phyloP scores from a whole-genome alignment of 2,329 filamentous ascomycete genomes.

The Chaetothyriales sp. region DNA sequence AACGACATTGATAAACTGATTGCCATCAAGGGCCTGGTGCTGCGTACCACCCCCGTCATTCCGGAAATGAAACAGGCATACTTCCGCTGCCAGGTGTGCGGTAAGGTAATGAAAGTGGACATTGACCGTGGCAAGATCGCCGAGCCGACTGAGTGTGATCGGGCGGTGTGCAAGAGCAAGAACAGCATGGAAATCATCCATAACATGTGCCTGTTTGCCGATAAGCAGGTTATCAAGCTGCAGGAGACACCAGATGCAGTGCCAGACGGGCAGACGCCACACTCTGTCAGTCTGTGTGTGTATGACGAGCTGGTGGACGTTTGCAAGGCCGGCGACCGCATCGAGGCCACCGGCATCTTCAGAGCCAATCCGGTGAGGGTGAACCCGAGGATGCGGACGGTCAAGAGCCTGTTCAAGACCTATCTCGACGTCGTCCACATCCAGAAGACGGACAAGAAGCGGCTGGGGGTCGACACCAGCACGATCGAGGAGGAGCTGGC shows the following conservation, averaged over 20 bases:
- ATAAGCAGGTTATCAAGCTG: slow-evolving; percentile 97
- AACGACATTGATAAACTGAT: slow-evolving; percentile 94
- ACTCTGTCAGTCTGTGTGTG: slow-evolving; percentile 88
- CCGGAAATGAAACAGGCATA: slow-evolving; percentile 99
- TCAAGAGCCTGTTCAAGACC: slow-evolving; percentile 96
- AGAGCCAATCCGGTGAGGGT: slow-evolving; percentile 84
- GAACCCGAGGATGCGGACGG: slow-evolving; percentile 78
- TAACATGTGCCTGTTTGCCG: slow-evolving; percentile 84
- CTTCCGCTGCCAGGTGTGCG: slow-evolving; percentile 88
- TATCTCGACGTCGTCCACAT: slow-evolving; percentile 92
- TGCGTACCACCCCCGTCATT: slow-evolving; percentile 87
- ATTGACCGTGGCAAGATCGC: slow-evolving; percentile 93
- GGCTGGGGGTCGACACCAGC: slow-evolving; percentile 77
- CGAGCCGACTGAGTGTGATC: slow-evolving; percentile 80
- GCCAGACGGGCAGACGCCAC: slow-evolving; percentile 88
- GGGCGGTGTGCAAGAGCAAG: slow-evolving; percentile 61
- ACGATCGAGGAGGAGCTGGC: slow-evolving; percentile 75
- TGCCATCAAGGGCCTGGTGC: slow-evolving; percentile 88
- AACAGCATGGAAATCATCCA: slow-evolving; percentile 99
- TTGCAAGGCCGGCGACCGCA: slow-evolving; percentile 92
- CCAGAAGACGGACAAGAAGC: slow-evolving; percentile 90
- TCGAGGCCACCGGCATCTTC: slow-evolving; percentile 94
- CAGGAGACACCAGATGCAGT: slow-evolving; percentile 94
- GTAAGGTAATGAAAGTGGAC: slow-evolving; percentile 76
- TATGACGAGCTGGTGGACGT: slow-evolving; percentile 96